phyloP scores from a whole-genome alignment of 2,329 filamentous ascomycete species.

The Talaromyces sp. region DNA sequence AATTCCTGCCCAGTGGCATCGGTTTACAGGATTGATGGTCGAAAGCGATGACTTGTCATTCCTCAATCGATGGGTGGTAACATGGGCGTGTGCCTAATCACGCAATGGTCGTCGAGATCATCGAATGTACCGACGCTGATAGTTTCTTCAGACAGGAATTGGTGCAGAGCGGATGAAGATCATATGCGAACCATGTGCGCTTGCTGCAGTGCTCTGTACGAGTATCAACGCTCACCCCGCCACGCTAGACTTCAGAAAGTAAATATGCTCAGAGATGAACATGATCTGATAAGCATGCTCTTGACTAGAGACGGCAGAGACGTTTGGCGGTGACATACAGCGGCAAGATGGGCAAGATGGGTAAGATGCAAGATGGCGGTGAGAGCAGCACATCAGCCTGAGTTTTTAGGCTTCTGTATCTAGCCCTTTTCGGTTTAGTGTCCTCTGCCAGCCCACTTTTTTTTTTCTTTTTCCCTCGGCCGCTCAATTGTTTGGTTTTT shows the following conservation, averaged over 20 bases:
- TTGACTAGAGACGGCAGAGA: neutral
- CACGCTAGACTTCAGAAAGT: neutral
- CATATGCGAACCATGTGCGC: slow-evolving; percentile 2
- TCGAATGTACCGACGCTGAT: neutral
- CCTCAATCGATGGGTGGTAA: neutral
- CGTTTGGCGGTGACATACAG: neutral
- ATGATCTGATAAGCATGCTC: too few species aligned
- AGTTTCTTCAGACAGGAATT: neutral
- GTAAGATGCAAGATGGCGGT: neutral
- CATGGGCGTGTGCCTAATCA: neutral
- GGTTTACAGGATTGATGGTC: neutral
- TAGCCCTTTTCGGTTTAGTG: neutral
- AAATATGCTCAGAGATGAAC: neutral
- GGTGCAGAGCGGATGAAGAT: neutral
- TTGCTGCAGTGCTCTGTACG: neutral
- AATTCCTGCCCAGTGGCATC: neutral
- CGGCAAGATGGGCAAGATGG: neutral
- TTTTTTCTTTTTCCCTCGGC: neutral
- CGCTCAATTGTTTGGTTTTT: slow-evolving; percentile 11
- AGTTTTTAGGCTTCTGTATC: neutral
- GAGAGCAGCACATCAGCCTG: neutral
- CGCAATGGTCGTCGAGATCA: neutral
- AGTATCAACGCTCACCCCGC: neutral
- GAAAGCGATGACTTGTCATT: slow-evolving; percentile 11
- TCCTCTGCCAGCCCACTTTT: neutral